phyloP scores from a whole-genome alignment of 441 rosid species.

The Populus trichocarpa region DNA sequence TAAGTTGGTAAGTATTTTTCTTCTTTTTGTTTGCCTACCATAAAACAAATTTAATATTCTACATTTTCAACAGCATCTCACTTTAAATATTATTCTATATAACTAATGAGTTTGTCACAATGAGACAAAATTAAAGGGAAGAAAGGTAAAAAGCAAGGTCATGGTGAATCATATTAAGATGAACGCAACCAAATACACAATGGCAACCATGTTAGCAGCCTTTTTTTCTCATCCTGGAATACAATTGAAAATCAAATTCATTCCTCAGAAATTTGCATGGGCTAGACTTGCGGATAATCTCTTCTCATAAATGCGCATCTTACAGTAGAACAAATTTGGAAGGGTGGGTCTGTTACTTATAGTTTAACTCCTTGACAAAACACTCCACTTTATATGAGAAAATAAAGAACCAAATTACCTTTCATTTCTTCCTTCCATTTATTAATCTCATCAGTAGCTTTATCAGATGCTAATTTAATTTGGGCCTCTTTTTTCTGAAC shows the following conservation, averaged over 20 bases:
- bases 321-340: background rate
- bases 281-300: background rate
- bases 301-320: background rate
- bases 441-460: conserved; percentile 57
- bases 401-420: conserved; percentile 41
- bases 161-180: background rate
- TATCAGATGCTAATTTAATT: conserved; percentile 58
- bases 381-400: background rate
- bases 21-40: background rate
- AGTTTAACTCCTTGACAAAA: background rate
- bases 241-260: background rate
- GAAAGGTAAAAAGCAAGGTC: background rate
- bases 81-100: background rate
- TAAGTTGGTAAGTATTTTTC: conserved; percentile 5
- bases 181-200: background rate
- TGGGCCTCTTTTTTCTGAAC: conserved; percentile 65
- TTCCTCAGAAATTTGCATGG: background rate
- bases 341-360: background rate
- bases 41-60: background rate
- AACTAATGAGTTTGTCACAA: background rate
- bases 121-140: background rate
- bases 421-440: conserved; percentile 70
- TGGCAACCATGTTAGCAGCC: background rate
- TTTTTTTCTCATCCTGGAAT: background rate
- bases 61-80: background rate